phyloP scores from a whole-genome alignment of 2,329 filamentous ascomycete genomes.

The Lasiodiplodia hormozganensis region DNA sequence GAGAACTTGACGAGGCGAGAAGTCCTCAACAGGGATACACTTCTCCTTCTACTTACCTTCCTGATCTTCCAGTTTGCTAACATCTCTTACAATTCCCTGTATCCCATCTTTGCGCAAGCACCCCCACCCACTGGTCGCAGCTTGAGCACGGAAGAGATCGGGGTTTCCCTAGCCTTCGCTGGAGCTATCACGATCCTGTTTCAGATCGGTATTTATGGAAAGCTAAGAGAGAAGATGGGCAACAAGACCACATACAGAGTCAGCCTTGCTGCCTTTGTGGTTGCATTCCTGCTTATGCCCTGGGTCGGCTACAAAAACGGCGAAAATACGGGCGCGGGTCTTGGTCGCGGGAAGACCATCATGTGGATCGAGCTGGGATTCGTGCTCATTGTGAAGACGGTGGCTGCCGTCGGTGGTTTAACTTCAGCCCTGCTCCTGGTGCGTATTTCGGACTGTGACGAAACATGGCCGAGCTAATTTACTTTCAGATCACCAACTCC shows the following conservation, averaged over 20 bases:
- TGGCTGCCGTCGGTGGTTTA: conserved; percentile 86
- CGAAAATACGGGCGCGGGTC: conserved; percentile 56
- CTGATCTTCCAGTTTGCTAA: conserved; percentile 94
- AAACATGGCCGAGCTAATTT: conserved; percentile 13
- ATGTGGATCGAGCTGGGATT: conserved; percentile 82
- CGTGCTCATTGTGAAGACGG: conserved; percentile 85
- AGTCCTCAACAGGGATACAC: conserved; percentile 79
- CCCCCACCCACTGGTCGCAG: conserved; percentile 76
- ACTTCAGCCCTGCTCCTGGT: conserved; percentile 89
- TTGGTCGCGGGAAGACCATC: conserved; percentile 68
- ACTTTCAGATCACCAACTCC: conserved; percentile 83
- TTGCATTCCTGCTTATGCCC: conserved; percentile 87
- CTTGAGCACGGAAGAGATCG: conserved; percentile 80
- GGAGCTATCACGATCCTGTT: conserved; percentile 87
- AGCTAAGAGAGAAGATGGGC: conserved; percentile 77
- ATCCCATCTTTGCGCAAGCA: conserved; percentile 88
- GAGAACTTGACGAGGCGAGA: conserved; percentile 60
- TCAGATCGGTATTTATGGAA: conserved; percentile 84
- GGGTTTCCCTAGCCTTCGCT: conserved; percentile 82
- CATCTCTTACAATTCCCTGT: conserved; percentile 93
- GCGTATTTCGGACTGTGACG: conserved; percentile 44
- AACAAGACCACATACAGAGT: conserved; percentile 85
- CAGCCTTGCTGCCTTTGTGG: conserved; percentile 78
- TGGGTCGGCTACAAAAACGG: conserved; percentile 81
- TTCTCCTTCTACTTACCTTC: conserved; percentile 83